Evolutionary conservation across 352 stramenopile genomes (phyloP).

Genomic region (Phytopythium kandeliae): DNA sequence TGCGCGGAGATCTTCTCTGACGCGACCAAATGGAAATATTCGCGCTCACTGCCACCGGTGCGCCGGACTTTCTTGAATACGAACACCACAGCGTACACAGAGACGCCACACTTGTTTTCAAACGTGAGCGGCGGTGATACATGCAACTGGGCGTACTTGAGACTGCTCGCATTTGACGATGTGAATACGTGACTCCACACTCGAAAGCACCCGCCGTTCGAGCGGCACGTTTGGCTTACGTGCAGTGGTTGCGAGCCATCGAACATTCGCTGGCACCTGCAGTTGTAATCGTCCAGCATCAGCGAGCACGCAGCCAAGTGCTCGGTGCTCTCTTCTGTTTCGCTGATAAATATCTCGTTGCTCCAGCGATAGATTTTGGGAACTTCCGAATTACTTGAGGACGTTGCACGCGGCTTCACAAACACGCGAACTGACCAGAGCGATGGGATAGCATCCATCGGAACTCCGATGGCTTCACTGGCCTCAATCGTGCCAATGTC

Average conservation of each 20-base stretch:
- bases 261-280: conserved; percentile 75
- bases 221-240: conserved; percentile 55
- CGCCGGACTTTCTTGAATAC: conserved; percentile 76
- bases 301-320: conserved; percentile 60
- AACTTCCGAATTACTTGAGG: background rate
- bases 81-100: conserved; percentile 64
- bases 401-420: conserved; percentile 40
- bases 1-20: conserved; percentile 51
- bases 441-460: conserved; percentile 52
- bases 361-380: conserved; percentile 69
- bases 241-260: conserved; percentile 68
- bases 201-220: conserved; percentile 70
- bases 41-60: conserved; percentile 41
- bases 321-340: conserved; percentile 55
- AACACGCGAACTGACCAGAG: conserved; percentile 56
- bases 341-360: conserved; percentile 71
- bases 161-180: conserved; percentile 54
- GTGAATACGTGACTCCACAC: conserved; percentile 57
- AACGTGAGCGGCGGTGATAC: conserved; percentile 62
- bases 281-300: conserved; percentile 66
- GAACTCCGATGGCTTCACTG: conserved; percentile 53
- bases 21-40: conserved; percentile 71
- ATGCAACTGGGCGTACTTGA: conserved; percentile 65
- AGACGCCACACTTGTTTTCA: conserved; percentile 74
- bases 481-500: conserved; percentile 60